Evolutionary conservation across 768 basidiomycete genomes (phyloP).

Genomic region (Xerocomus brunneocitrinus): DNA sequence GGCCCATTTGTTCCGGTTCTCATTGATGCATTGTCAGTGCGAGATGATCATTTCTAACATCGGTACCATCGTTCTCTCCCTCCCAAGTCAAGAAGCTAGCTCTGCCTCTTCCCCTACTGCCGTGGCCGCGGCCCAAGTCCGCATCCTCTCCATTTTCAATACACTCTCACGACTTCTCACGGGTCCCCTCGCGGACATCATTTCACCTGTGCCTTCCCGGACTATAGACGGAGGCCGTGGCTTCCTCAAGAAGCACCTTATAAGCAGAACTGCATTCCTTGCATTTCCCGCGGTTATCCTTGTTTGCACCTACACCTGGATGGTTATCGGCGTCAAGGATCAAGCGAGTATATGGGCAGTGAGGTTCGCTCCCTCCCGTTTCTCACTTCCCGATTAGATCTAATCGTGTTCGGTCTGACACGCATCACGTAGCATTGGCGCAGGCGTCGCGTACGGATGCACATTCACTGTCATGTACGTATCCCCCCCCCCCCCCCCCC

Average conservation of each 20-base stretch:
- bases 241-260: slow-evolving; percentile 40
- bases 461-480: slow-evolving; percentile 70
- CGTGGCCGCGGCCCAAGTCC: slow-evolving; percentile 61
- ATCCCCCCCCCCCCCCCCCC: not conserved
- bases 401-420: not conserved
- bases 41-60: slow-evolving; percentile 86
- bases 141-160: slow-evolving; percentile 64
- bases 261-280: slow-evolving; percentile 64
- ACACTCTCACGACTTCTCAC: slow-evolving; percentile 63
- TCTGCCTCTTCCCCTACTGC: slow-evolving; percentile 25
- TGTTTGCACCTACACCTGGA: slow-evolving; percentile 51
- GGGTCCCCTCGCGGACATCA: slow-evolving; percentile 67
- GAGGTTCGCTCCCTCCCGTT: slow-evolving; percentile 41
- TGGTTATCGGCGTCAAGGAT: slow-evolving; percentile 42
- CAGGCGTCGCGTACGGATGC: slow-evolving; percentile 65
- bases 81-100: slow-evolving; percentile 36
- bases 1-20: not conserved
- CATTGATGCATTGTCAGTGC: slow-evolving; percentile 36
- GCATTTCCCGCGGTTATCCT: slow-evolving; percentile 46
- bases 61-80: slow-evolving; percentile 67
- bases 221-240: slow-evolving; percentile 29
- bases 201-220: slow-evolving; percentile 57
- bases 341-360: slow-evolving; percentile 62
- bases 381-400: not conserved
- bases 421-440: slow-evolving; percentile 46